A percentile compares a stretch with the other conserved stretches of the same genome.
phyloP scores from a whole-genome alignment of 2,329 filamentous ascomycete genomes.

The Sclerotinia glacialis region DNA sequence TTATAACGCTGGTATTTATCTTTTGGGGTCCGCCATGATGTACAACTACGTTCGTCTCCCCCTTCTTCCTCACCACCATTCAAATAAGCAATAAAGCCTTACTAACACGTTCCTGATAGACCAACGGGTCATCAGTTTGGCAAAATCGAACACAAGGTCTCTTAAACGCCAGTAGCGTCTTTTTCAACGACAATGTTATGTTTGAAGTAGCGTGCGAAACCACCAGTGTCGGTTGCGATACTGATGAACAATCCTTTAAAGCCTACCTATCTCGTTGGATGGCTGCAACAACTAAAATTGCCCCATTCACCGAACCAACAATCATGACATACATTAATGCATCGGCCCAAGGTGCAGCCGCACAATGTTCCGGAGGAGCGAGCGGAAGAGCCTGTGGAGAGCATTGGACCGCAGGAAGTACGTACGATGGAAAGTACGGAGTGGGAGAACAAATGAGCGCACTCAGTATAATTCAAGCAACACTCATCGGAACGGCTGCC shows the following conservation, averaged over 20 bases:
- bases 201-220: constrained; percentile 62
- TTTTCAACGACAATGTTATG: constrained; percentile 60
- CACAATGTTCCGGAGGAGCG: constrained; percentile 45
- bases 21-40: constrained; percentile 54
- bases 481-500: constrained; percentile 49
- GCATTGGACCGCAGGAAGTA: constrained; percentile 53
- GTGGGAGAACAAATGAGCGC: constrained; percentile 70
- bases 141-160: constrained; percentile 55
- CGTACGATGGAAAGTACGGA: constrained; percentile 58
- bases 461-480: constrained; percentile 61
- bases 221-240: constrained; percentile 54
- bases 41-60: constrained; percentile 45
- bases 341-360: constrained; percentile 56
- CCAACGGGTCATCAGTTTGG: constrained; percentile 46
- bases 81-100: not conserved
- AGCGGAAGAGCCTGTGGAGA: constrained; percentile 59
- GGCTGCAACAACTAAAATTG: constrained; percentile 61
- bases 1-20: constrained; percentile 65
- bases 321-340: constrained; percentile 54
- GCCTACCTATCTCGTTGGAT: constrained; percentile 61
- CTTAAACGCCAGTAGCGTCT: constrained; percentile 51
- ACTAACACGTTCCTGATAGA: constrained; percentile 27
- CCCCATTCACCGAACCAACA: constrained; percentile 53
- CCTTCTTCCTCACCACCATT: not conserved
- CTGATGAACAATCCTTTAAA: constrained; percentile 62